Percentiles rank a stretch among this genome's conserved stretches.
Conservation (phyloP, 345 rosid genomes). For the Citrus reticulata region DNA sequence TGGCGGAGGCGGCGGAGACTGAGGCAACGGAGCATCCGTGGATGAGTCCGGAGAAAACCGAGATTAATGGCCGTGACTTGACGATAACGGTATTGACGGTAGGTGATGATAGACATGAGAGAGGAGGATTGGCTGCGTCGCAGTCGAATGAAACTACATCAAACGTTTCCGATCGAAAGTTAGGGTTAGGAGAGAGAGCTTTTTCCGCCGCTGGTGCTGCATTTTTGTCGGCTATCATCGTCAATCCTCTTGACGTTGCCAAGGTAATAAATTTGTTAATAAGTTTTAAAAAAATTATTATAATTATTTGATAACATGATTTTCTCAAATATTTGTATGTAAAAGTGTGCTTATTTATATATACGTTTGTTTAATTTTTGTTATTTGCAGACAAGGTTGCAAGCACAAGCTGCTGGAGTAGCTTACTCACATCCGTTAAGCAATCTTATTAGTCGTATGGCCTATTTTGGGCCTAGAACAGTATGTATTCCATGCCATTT, state of each 20-base stretch:
- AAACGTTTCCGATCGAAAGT: conserved; percentile 29
- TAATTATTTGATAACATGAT: background rate
- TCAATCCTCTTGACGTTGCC: conserved; percentile 93
- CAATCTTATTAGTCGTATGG: conserved; percentile 73
- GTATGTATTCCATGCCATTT: conserved; percentile 29
- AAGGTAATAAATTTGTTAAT: conserved; percentile 40
- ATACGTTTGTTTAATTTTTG: background rate
- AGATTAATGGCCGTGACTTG: conserved; percentile 15
- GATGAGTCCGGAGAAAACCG: conserved; percentile 25
- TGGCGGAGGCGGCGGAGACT: conserved; percentile 23
- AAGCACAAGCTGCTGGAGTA: conserved; percentile 96
- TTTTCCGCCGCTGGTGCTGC: conserved; percentile 96
- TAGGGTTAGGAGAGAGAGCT: conserved; percentile 72
- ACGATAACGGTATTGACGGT: conserved; percentile 18
- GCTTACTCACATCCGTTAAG: conserved; percentile 91
- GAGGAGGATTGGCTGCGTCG: conserved; percentile 17
- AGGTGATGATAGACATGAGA: conserved; percentile 14
- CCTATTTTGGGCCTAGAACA: conserved; percentile 88
- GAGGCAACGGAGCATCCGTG: conserved; percentile 16
- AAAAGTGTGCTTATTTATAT: background rate
- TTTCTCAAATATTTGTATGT: background rate
- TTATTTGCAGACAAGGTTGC: conserved; percentile 74
- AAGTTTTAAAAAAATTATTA: background rate
- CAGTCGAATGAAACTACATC: conserved; percentile 12
- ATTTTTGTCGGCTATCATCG: conserved; percentile 69